These are phyloP conservation scores for Malania oleifera DNA, from an alignment of 164 flowering plant genomes.

Conservation along the genomic window DNA sequence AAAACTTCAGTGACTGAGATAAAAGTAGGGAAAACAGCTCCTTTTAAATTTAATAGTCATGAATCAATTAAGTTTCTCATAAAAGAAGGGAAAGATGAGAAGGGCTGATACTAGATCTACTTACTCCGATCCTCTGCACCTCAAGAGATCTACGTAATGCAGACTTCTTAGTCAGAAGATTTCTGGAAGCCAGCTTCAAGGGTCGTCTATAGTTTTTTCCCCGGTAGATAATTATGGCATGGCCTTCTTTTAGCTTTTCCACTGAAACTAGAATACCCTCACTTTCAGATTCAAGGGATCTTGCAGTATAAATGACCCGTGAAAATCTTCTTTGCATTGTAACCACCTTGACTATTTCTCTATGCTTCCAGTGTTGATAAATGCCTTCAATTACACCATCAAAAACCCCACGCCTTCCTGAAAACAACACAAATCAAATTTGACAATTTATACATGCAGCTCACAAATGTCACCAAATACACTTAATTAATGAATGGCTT, in stretches of 20 bases:
- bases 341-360: conserved; percentile 82
- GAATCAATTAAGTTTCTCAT: neutral
- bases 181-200: conserved; percentile 24
- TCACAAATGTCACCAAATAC: neutral
- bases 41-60: neutral
- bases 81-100: conserved; percentile 1
- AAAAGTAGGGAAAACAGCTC: conserved; percentile 3
- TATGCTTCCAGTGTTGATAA: conserved; percentile 94
- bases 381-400: conserved; percentile 85
- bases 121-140: conserved; percentile 89
- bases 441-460: neutral
- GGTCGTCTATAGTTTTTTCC: conserved; percentile 91
- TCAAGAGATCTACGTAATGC: conserved; percentile 71
- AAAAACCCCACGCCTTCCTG: conserved; percentile 93
- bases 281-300: conserved; percentile 64
- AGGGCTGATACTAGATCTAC: conserved; percentile 14
- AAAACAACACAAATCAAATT: conserved; percentile 6
- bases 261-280: conserved; percentile 73
- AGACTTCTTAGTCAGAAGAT: conserved; percentile 60
- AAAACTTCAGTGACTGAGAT: conserved; percentile 69
- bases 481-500: neutral
- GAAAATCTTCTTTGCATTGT: conserved; percentile 60
- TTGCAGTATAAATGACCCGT: conserved; percentile 54
- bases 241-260: conserved; percentile 64
- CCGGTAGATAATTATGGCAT: conserved; percentile 84